Conservation (phyloP, 169 alveolate genomes). For the Plasmodium berghei region DNA sequence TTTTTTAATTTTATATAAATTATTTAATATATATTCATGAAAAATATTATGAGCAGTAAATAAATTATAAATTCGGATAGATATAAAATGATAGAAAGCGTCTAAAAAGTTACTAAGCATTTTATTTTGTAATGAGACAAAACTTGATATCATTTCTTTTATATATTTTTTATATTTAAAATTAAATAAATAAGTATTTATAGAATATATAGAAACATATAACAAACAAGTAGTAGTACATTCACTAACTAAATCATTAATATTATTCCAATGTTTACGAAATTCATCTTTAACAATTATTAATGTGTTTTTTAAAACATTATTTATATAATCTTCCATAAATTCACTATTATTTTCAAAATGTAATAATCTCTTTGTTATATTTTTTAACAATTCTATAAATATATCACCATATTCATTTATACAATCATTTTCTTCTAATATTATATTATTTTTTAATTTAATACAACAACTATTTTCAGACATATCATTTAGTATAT, state of each 20-base stretch:
- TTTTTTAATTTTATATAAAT: slow-evolving; percentile 55
- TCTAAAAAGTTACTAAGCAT: slow-evolving; percentile 67
- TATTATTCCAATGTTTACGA: slow-evolving; percentile 67
- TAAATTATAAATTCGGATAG: slow-evolving; percentile 67
- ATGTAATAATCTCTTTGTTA: slow-evolving; percentile 1
- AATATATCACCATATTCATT: slow-evolving; percentile 58
- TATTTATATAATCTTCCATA: slow-evolving; percentile 31
- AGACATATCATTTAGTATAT: slow-evolving; percentile 62
- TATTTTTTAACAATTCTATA: slow-evolving; percentile 30
- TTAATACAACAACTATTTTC: slow-evolving; percentile 38
- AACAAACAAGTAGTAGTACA: slow-evolving; percentile 48
- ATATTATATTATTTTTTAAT: slow-evolving; percentile 58
- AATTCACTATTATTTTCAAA: slow-evolving; percentile 15
- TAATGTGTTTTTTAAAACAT: slow-evolving; percentile 57
- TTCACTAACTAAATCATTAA: slow-evolving; percentile 56
- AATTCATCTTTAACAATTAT: slow-evolving; percentile 67
- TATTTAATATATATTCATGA: slow-evolving; percentile 62
- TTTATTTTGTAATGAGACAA: slow-evolving; percentile 49
- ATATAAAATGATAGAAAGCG: slow-evolving; percentile 64
- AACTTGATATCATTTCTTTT: slow-evolving; percentile 44
- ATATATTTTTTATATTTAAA: slow-evolving; percentile 34
- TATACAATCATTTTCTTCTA: slow-evolving; percentile 60
- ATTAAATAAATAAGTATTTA: slow-evolving; percentile 22
- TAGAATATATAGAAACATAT: slow-evolving; percentile 35
- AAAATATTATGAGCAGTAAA: slow-evolving; percentile 31